Conservation (phyloP, 192 early-diverging fungal genomes). For the Backusella luteola region DNA sequence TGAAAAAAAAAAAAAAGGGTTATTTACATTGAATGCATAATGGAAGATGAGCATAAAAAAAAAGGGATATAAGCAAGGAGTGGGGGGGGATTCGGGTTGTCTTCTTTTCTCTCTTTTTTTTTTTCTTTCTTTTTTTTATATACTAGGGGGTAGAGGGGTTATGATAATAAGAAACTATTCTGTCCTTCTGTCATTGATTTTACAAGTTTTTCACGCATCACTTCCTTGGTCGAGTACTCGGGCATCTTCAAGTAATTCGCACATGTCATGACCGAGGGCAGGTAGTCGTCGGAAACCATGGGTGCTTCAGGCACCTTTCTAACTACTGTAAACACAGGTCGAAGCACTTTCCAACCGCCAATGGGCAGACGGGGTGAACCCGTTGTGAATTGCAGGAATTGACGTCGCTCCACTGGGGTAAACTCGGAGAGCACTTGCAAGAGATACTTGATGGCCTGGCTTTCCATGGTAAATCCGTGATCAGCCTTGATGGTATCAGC, state of each 20-base stretch:
- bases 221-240: conserved; percentile 65
- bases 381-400: conserved; percentile 86
- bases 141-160: not conserved
- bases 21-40: not conserved
- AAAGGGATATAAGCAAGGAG: not conserved
- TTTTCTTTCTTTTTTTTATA: not conserved
- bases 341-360: conserved; percentile 79
- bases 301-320: conserved; percentile 72
- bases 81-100: not conserved
- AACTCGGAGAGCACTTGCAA: conserved; percentile 69
- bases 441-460: conserved; percentile 63
- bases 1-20: not conserved
- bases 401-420: conserved; percentile 57
- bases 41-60: not conserved
- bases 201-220: conserved; percentile 63
- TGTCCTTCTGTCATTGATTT: conserved; percentile 84
- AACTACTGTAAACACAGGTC: conserved; percentile 85
- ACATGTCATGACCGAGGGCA: conserved; percentile 97
- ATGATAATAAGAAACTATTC: conserved; percentile 72
- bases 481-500: conserved; percentile 74
- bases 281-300: conserved; percentile 66
- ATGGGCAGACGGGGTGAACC: conserved; percentile 88
- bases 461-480: conserved; percentile 79
- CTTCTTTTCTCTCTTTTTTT: not conserved
- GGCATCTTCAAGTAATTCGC: conserved; percentile 94